A percentile compares a stretch with the other conserved stretches of the same genome.
Conservation (phyloP, 106 monocot genomes). For the Vanilla planifolia region DNA sequence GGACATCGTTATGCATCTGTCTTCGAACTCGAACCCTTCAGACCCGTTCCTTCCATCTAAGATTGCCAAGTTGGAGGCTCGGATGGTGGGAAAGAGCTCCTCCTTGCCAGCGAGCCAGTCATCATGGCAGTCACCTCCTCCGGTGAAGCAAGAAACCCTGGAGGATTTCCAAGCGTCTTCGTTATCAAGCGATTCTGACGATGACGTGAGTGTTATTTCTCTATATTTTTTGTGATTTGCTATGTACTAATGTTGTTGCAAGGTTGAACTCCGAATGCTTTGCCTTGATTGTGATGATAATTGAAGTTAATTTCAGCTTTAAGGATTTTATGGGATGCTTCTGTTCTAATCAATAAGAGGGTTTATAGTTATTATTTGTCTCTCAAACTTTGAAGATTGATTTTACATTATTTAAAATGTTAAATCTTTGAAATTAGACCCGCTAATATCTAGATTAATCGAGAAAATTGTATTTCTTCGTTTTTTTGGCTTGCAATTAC, state of each 20-base stretch:
- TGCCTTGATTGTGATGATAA: background rate
- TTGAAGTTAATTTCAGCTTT: no score
- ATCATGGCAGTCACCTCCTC: slow-evolving; percentile 15
- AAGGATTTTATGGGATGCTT: no score
- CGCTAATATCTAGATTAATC: no score
- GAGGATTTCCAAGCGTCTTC: slow-evolving; percentile 62
- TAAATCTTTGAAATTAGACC: background rate
- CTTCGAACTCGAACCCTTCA: slow-evolving; percentile 93
- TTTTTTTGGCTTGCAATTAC: background rate
- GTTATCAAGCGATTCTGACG: slow-evolving; percentile 75
- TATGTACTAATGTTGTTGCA: background rate
- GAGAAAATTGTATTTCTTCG: background rate
- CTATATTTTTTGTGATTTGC: background rate
- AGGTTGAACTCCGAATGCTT: background rate
- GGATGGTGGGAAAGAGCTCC: slow-evolving; percentile 86
- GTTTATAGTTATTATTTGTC: no score
- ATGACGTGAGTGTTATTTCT: slow-evolving; percentile 58
- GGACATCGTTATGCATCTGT: slow-evolving; percentile 80
- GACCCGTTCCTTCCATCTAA: slow-evolving; percentile 68
- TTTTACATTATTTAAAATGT: no score
- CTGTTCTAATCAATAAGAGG: no score
- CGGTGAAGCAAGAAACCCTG: slow-evolving; percentile 23
- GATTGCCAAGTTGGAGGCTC: slow-evolving; percentile 91
- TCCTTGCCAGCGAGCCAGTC: slow-evolving; percentile 33
- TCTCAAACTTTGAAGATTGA: no score